Conservation (phyloP, 208 protist genomes). For the Leishmania gerbilli region DNA sequence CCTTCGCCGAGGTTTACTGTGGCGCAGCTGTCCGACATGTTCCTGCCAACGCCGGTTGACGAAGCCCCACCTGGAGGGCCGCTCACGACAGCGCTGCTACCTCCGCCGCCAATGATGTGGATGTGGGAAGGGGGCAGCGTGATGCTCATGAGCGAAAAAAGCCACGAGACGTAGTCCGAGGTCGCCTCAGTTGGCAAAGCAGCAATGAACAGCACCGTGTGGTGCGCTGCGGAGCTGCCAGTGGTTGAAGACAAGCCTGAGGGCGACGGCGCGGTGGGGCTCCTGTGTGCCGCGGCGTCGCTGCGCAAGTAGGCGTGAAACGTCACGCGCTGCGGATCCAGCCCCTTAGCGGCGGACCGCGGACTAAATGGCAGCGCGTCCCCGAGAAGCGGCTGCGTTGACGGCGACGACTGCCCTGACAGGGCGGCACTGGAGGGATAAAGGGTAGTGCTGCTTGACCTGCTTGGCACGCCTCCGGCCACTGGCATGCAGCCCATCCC, state of each 20-base stretch:
- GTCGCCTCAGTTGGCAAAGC: conserved; percentile 37
- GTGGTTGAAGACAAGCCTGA: neutral
- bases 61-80: neutral
- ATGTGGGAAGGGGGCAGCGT: conserved; percentile 12
- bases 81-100: neutral
- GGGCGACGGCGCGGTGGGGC: neutral
- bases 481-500: conserved; percentile 9
- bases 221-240: neutral
- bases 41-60: neutral
- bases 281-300: neutral
- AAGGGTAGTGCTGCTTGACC: neutral
- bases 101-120: conserved; percentile 25
- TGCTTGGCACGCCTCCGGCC: conserved; percentile 3
- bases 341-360: neutral
- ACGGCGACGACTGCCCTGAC: conserved; percentile 16
- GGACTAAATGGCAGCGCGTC: conserved; percentile 2
- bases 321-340: conserved; percentile 25
- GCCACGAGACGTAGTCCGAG: conserved; percentile 53
- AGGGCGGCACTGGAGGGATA: conserved; percentile 9
- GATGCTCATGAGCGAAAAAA: conserved; percentile 43
- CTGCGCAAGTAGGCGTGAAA: conserved; percentile 29
- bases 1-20: conserved; percentile 17
- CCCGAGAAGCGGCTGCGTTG: conserved; percentile 4
- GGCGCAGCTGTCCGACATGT: conserved; percentile 20
- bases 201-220: conserved; percentile 48